Evolutionary conservation across 139 green algal genomes (phyloP), one percentile per base, ranked within the genome.

Genomic region (Zygnema cylindricum): DNA sequence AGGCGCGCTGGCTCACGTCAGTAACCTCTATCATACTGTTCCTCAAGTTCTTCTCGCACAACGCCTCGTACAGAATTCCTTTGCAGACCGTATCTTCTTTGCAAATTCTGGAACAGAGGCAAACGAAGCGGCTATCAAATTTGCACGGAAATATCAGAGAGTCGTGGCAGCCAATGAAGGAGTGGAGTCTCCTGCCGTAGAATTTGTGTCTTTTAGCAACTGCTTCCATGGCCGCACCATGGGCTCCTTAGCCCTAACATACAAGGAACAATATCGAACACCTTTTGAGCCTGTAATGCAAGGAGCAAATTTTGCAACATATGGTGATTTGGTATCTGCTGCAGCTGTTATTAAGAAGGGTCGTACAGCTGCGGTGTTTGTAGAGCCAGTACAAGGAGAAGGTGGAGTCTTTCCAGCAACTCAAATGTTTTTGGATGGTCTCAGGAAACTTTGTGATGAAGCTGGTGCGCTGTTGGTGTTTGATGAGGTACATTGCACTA

Each of bases 71-170:
- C 90, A 96, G 57, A 94, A 7, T 77, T 96, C 93, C 49, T 99
- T 98, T 87, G 97, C 96, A 0, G 96, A 99, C 92, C 95, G 96
- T 82, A 95, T 94, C 0, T 99, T 99, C 87, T 99, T 98, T 92
- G 96, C 94, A 93, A 99, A 99, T 94, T 95, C 93, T 21, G 98
- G 98, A 81, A 98, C 98, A 0, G 98, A 99, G 89, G 98, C 98
- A 36, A 99, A 99, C 87, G 98, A 99, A 92, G 98, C 93, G 1
- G 98, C 96, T 43, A 98, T 99, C 92, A 99, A 99, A 91, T 99
- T 99, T 93, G 95, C 96, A 0, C 94, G 98, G 90, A 99, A 99
- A 93, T 97, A 92, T 77, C 96, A 96, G 0, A 94, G 94, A 23
- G 93, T 98, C 11, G 87, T 87, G 77, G 94, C 94, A 25, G 95